These are phyloP conservation scores for Groenewaldozyma tartarivorans DNA, from an alignment of 805 yeast species.

Conservation along the genomic window DNA sequence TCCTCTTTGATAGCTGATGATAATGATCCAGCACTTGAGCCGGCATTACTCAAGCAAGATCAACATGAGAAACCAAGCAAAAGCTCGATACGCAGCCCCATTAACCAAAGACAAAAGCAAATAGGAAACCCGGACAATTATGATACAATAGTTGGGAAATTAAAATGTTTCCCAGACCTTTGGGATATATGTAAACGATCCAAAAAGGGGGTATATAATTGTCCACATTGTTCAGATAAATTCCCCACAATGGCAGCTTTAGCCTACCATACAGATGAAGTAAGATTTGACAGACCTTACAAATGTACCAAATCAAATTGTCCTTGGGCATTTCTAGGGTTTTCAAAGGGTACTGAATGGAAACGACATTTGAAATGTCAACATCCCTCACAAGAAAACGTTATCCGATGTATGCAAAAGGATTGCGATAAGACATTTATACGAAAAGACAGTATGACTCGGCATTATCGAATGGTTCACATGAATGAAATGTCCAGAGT, in stretches of 20 bases:
- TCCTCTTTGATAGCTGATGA: too few relatives aligned
- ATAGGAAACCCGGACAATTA: not conserved
- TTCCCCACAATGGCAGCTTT: slow-evolving; percentile 27
- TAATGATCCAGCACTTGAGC: too few relatives aligned
- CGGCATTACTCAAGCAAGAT: too few relatives aligned
- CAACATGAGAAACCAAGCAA: too few relatives aligned
- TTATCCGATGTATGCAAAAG: slow-evolving; percentile 14
- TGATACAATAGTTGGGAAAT: not conserved
- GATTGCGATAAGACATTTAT: slow-evolving; percentile 21
- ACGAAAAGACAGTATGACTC: slow-evolving; percentile 27
- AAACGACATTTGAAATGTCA: slow-evolving; percentile 27
- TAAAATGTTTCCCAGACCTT: slow-evolving; percentile 10
- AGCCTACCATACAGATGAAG: slow-evolving; percentile 30
- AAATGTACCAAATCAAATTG: slow-evolving; percentile 29
- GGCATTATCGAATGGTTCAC: slow-evolving; percentile 31
- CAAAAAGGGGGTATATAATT: slow-evolving; percentile 31
- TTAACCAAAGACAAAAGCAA: too few relatives aligned
- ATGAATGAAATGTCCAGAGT: slow-evolving; percentile 31
- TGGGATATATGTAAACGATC: slow-evolving; percentile 18
- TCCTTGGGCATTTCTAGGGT: slow-evolving; percentile 36
- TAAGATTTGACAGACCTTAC: slow-evolving; percentile 26
- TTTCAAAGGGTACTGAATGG: slow-evolving; percentile 29
- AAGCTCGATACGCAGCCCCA: too few relatives aligned
- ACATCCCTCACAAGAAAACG: slow-evolving; percentile 17
- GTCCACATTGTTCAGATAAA: slow-evolving; percentile 30